These are phyloP conservation scores for Tuber magnatum DNA, from an alignment of 495 filamentous ascomycete species.

Conservation along the genomic window DNA sequence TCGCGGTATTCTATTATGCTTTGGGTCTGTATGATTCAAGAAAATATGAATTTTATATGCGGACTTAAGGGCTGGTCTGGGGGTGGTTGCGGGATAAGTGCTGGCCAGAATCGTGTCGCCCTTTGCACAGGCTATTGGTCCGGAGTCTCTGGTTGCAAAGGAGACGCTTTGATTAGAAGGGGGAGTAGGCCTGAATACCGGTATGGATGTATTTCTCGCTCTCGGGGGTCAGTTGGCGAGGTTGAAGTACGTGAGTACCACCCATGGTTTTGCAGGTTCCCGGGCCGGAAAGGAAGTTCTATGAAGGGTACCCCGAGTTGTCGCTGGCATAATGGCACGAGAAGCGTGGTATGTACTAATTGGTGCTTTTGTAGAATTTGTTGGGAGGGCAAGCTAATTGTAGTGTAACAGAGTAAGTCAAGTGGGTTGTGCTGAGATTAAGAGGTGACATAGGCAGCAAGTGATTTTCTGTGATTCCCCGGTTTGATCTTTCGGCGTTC, in stretches of 20 bases:
- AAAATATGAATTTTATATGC: slow-evolving; percentile 15
- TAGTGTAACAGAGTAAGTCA: slow-evolving; percentile 22
- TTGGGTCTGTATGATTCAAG: slow-evolving; percentile 9
- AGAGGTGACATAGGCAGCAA: not conserved
- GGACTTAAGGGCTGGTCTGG: slow-evolving; percentile 41
- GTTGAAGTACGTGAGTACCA: not conserved
- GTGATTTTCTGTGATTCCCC: not conserved
- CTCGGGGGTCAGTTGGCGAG: not conserved
- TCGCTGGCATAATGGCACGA: no score
- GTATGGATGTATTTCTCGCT: slow-evolving; percentile 44
- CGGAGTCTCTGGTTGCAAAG: slow-evolving; percentile 48
- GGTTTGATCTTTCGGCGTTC: not conserved
- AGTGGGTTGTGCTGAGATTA: not conserved
- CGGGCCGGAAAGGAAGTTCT: slow-evolving; percentile 45
- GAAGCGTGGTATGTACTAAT: slow-evolving; percentile 21
- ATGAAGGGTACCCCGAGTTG: slow-evolving; percentile 46
- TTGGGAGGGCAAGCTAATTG: not conserved
- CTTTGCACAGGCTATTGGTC: slow-evolving; percentile 54
- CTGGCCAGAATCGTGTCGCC: slow-evolving; percentile 54
- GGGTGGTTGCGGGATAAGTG: no score
- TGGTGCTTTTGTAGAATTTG: not conserved
- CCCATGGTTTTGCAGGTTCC: slow-evolving; percentile 15
- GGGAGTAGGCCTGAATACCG: slow-evolving; percentile 49
- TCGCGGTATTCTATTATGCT: slow-evolving; percentile 45
- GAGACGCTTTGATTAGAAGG: slow-evolving; percentile 52